Evolutionary conservation across 1,284 basidiomycete species (phyloP).

Genomic region (Fomitopsis betulina): DNA sequence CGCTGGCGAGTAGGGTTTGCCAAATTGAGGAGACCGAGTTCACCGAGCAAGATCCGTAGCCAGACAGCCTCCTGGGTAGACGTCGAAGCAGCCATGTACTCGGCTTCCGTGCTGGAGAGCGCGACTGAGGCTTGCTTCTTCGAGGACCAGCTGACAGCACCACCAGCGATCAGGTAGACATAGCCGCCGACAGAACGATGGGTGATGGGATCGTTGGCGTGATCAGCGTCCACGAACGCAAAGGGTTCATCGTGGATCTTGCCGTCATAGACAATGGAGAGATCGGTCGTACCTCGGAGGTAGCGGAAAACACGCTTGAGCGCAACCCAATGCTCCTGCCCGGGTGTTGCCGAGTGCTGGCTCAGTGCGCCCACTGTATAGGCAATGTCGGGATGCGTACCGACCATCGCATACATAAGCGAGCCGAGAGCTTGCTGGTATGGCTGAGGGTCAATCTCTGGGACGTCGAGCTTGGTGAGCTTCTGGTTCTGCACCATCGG

Average conservation of each 20-base stretch:
- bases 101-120: too few relatives aligned
- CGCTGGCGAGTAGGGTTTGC: constrained; percentile 11
- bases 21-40: constrained; percentile 3
- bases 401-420: constrained; percentile 34
- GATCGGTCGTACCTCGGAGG: constrained; percentile 30
- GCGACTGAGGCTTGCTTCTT: constrained; percentile 13
- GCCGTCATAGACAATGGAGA: constrained; percentile 26
- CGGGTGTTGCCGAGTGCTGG: not conserved
- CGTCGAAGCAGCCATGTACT: constrained; percentile 12
- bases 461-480: not conserved
- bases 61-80: constrained; percentile 19
- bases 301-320: constrained; percentile 36
- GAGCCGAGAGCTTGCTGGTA: constrained; percentile 4
- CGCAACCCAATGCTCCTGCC: constrained; percentile 13
- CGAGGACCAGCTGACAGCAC: constrained; percentile 9
- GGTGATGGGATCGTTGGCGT: constrained; percentile 18
- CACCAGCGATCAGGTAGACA: constrained; percentile 5
- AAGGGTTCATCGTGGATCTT: not conserved
- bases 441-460: not conserved
- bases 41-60: constrained; percentile 16
- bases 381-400: constrained; percentile 24
- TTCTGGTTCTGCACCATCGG: constrained; percentile 6
- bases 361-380: not conserved
- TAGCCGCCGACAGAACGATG: constrained; percentile 10
- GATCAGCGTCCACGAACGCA: constrained; percentile 17